Conservation (phyloP, 2,329 filamentous ascomycete species). For the Clonostachys sp. region DNA sequence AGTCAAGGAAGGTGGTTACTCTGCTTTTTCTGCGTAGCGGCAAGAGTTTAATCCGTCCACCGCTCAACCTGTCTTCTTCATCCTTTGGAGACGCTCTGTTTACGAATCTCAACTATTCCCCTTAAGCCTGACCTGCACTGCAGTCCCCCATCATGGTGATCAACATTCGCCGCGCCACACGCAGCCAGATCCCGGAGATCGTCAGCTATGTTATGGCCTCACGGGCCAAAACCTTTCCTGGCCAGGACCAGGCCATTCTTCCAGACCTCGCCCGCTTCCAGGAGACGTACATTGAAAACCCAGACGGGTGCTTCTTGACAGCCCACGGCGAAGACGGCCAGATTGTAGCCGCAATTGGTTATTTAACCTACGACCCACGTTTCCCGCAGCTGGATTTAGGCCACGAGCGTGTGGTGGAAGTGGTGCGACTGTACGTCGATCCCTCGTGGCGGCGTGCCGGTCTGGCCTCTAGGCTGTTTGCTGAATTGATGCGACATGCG, state of each 20-base stretch:
- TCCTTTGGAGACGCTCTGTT: too few species aligned
- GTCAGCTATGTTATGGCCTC: too few species aligned
- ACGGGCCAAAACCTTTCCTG: too few species aligned
- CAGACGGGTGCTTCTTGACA: constrained; percentile 11
- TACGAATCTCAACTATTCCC: too few species aligned
- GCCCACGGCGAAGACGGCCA: constrained; percentile 5
- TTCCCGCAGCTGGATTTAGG: constrained; percentile 12
- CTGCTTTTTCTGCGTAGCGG: too few species aligned
- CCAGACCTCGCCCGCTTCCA: constrained; percentile 8
- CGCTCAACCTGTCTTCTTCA: too few species aligned
- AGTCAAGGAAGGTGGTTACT: too few species aligned
- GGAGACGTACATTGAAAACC: constrained; percentile 10
- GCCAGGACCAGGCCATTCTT: constrained; percentile 1
- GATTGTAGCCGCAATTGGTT: constrained; percentile 16
- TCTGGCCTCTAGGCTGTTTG: constrained; percentile 14
- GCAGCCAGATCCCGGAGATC: too few species aligned
- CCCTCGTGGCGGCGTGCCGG: constrained; percentile 15
- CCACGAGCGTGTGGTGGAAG: constrained; percentile 10
- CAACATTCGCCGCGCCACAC: too few species aligned
- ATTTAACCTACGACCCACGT: constrained; percentile 13
- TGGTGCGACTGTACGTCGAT: constrained; percentile 16
- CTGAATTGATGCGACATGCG: constrained; percentile 8
- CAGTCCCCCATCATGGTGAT: too few species aligned
- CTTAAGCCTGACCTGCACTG: too few species aligned
- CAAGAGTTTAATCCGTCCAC: too few species aligned